These are phyloP conservation scores for Apiospora malaysiana DNA, from an alignment of 2,329 filamentous ascomycete genomes.

Conservation along the genomic window DNA sequence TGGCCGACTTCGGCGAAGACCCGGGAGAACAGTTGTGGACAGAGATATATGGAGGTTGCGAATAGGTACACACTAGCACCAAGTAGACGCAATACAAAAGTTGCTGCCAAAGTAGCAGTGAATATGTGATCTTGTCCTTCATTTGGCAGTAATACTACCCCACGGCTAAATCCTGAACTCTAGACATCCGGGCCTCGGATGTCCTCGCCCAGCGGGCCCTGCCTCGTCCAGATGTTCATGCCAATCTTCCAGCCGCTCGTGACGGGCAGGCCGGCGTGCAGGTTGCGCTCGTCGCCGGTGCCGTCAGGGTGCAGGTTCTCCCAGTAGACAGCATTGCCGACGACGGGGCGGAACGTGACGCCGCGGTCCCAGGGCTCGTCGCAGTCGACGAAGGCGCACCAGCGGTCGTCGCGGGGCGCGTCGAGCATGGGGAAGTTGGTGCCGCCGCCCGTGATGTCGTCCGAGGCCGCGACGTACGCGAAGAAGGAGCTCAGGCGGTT, in stretches of 20 bases:
- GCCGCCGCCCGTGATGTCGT: slow-evolving; percentile 51
- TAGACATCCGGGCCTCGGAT: slow-evolving; percentile 39
- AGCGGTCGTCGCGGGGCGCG: slow-evolving; percentile 43
- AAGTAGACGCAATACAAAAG: not conserved
- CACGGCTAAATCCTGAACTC: not conserved
- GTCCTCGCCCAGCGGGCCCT: slow-evolving; percentile 45
- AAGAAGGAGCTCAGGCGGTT: slow-evolving; percentile 55
- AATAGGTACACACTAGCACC: not conserved
- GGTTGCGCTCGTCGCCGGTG: slow-evolving; percentile 48
- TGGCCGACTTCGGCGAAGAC: slow-evolving; percentile 41
- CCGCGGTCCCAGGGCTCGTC: slow-evolving; percentile 53
- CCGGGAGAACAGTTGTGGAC: slow-evolving; percentile 38
- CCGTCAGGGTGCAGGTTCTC: slow-evolving; percentile 49
- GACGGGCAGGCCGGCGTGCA: slow-evolving; percentile 55
- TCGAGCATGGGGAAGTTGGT: slow-evolving; percentile 55
- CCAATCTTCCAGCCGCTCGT: slow-evolving; percentile 54
- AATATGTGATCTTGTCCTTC: not conserved
- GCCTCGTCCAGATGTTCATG: slow-evolving; percentile 59
- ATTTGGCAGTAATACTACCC: not conserved
- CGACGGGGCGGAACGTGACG: slow-evolving; percentile 53
- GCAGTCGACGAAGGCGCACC: slow-evolving; percentile 55
- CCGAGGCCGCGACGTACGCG: slow-evolving; percentile 49
- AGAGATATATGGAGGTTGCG: slow-evolving; percentile 41
- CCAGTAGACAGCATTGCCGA: slow-evolving; percentile 57
- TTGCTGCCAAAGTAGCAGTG: not conserved